Evolutionary conservation across 208 protist species (phyloP).

Genomic region (Naegleria lovaniensis): DNA sequence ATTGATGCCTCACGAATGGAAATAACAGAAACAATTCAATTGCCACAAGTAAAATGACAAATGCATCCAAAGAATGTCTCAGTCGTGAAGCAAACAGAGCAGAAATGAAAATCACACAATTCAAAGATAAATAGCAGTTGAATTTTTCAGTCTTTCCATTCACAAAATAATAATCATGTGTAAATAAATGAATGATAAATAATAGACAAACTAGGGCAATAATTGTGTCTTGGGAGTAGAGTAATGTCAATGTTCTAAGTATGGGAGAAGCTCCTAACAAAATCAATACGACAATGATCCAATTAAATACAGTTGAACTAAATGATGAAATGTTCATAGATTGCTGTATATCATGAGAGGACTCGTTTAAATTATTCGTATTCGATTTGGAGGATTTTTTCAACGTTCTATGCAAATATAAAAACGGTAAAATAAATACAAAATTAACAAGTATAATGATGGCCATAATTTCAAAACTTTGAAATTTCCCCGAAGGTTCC

Average conservation of each 20-base stretch:
- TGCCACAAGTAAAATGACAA: background rate
- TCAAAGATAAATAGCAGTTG: background rate
- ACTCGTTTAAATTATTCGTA: no score
- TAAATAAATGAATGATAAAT: conserved; percentile 13
- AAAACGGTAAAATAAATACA: background rate
- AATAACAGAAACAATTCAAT: background rate
- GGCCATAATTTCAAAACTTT: background rate
- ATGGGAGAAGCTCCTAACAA: background rate
- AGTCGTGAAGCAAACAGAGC: background rate
- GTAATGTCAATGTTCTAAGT: background rate
- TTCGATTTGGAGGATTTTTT: no score
- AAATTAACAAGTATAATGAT: background rate
- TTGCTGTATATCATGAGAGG: no score
- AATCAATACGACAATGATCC: background rate
- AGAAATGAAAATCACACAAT: background rate
- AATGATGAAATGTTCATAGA: background rate
- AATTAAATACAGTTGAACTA: background rate
- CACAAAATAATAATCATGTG: conserved; percentile 17
- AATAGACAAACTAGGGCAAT: background rate
- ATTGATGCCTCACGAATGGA: background rate
- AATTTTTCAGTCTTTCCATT: background rate
- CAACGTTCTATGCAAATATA: background rate
- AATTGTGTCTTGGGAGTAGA: background rate
- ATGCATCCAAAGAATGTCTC: background rate
- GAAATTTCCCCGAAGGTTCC: background rate